Conservation (phyloP, 495 filamentous ascomycete species). For the Penicillium subrubescens region DNA sequence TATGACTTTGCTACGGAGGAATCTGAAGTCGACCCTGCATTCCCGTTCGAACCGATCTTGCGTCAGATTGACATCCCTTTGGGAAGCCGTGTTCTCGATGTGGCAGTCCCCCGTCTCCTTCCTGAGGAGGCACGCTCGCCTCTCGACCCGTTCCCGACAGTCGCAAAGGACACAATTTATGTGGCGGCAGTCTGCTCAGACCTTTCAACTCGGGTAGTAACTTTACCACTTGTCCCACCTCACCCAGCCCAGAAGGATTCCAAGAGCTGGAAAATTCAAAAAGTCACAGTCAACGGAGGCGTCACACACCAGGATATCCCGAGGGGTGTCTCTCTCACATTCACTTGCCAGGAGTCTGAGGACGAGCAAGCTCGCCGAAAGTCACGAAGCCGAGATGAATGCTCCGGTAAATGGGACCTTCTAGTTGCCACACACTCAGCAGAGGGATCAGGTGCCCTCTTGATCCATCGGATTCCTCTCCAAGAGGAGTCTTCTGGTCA, state of each 20-base stretch:
- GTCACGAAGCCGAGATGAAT: constrained; percentile 29
- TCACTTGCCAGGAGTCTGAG: constrained; percentile 52
- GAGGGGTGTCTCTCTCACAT: constrained; percentile 66
- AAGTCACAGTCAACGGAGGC: constrained; percentile 52
- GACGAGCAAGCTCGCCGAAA: constrained; percentile 31
- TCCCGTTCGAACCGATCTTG: constrained; percentile 56
- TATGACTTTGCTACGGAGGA: constrained; percentile 59
- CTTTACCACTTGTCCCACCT: constrained; percentile 72
- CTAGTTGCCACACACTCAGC: constrained; percentile 65
- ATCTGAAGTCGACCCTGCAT: constrained; percentile 58
- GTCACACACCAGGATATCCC: constrained; percentile 62
- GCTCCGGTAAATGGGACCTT: constrained; percentile 50
- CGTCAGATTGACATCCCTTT: constrained; percentile 70
- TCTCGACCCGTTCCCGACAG: constrained; percentile 58
- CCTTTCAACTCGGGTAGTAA: constrained; percentile 65
- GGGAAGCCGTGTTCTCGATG: constrained; percentile 59
- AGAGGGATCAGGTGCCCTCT: constrained; percentile 65
- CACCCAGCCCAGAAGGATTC: constrained; percentile 52
- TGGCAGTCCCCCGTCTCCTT: constrained; percentile 61
- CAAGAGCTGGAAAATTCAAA: constrained; percentile 60
- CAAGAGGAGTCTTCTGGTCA: constrained; percentile 25
- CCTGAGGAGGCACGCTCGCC: constrained; percentile 45
- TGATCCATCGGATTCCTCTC: constrained; percentile 56
- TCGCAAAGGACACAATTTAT: constrained; percentile 66
- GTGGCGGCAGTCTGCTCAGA: constrained; percentile 73